Base-by-base conservation (phyloP, 805 yeast species). In the Yarrowia osloensis region DNA sequence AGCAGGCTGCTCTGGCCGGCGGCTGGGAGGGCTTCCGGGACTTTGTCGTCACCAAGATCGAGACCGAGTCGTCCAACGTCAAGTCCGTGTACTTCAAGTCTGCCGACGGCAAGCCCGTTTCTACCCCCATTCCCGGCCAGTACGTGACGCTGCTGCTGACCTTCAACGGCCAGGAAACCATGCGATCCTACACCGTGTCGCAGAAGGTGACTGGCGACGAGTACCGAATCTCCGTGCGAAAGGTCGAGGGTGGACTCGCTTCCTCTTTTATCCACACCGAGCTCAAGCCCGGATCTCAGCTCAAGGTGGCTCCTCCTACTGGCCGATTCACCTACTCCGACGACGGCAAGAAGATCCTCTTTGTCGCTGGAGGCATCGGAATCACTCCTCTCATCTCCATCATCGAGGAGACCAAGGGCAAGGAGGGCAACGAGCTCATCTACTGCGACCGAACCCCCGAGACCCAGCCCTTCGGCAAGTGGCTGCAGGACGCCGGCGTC, bases 351-450 rank as follows among this genome's bases (percentile, higher is more conserved):
- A 79, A 80, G 28, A 73, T 79, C 22, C 78, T 82, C 1, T 74
- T 86, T 31, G 76, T 86, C 66, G 80, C 85, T 22, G 89, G 87
- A 55, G 92, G 91, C 65, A 85, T 86, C 67, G 91, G 91, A 69
- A 84, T 85, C 62, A 88, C 91, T 6, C 91, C 92, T 37, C 67
- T 85, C 35, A 71, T 88, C 37, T 79, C 90, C 7, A 82, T 86
- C 73, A 73, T 81, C 21, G 84, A 84, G 71, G 61, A 72, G 8
- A 82, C 79, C 8, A 57, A 57, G 63, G 73, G 77, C 57, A 68
- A 68, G 12, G 75, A 74, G 31, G 78, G 76, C 8, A 75, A 76
- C 66, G 66, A 70, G 4, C 80, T 80, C n/a, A 71, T 69, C 9
- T 71, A 61, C 54, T 61, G 66, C n/a, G 66, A 61, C 35, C 31